Evolutionary conservation across 1,139 yeast genomes (phyloP).

Genomic region (Chernovozyma aurita): DNA sequence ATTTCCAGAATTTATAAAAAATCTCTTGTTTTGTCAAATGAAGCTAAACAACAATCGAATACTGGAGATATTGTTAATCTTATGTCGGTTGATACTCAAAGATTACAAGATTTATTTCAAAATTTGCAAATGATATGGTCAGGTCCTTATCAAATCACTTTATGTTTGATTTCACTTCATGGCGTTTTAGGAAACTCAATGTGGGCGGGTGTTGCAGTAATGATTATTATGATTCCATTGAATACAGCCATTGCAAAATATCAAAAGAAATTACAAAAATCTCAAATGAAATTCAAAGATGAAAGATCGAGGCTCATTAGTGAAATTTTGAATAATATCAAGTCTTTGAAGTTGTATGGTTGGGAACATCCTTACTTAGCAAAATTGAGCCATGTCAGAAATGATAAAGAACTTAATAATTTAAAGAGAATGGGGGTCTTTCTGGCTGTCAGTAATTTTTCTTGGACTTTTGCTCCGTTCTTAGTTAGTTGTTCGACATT

Average conservation of each 20-base stretch:
- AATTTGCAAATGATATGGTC: conserved; percentile 90
- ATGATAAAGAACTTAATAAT: conserved; percentile 79
- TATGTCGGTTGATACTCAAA: conserved; percentile 95
- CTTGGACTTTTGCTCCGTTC: conserved; percentile 87
- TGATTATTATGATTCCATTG: conserved; percentile 81
- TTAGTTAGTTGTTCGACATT: conserved; percentile 90
- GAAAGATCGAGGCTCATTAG: conserved; percentile 58
- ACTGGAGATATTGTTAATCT: conserved; percentile 98
- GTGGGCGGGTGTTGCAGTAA: conserved; percentile 94
- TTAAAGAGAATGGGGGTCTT: conserved; percentile 74
- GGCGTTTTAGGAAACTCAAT: conserved; percentile 79
- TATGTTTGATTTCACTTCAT: conserved; percentile 76
- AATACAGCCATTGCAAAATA: conserved; percentile 69
- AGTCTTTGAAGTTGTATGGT: conserved; percentile 86
- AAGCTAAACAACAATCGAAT: conserved; percentile 71
- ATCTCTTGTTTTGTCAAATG: conserved; percentile 75
- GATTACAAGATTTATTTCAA: conserved; percentile 86
- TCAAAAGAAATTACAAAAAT: conserved; percentile 71
- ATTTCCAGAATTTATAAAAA: conserved; percentile 79
- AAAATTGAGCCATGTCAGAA: conserved; percentile 75
- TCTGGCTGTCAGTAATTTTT: conserved; percentile 67
- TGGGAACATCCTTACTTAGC: conserved; percentile 89
- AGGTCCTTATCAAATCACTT: conserved; percentile 86
- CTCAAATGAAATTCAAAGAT: conserved; percentile 45
- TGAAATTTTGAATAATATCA: conserved; percentile 87